These are phyloP conservation scores for Claviceps digitariae DNA, from an alignment of 2,329 filamentous ascomycete genomes.

Conservation along the genomic window DNA sequence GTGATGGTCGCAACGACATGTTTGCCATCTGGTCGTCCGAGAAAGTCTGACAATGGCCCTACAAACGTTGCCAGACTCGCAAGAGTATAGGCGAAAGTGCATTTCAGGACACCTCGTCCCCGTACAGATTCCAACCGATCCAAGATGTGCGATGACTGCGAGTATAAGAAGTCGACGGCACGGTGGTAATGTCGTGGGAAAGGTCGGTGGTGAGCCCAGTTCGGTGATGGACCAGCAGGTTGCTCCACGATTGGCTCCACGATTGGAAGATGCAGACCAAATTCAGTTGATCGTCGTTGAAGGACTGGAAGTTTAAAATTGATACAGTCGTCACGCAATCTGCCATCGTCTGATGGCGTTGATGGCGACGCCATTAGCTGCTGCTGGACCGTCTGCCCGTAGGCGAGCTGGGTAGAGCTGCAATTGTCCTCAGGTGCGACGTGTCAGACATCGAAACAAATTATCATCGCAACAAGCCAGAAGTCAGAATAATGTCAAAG, in stretches of 20 bases:
- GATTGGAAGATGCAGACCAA: background rate
- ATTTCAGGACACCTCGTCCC: slow-evolving; percentile 69
- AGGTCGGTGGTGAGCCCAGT: background rate
- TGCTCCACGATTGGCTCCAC: background rate
- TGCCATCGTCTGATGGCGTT: slow-evolving; percentile 4
- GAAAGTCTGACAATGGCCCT: slow-evolving; percentile 50
- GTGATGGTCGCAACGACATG: slow-evolving; percentile 82
- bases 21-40: slow-evolving; percentile 78
- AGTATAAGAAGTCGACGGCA: background rate
- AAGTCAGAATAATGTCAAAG: no score
- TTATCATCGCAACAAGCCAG: background rate
- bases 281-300: background rate
- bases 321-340: slow-evolving; percentile 1
- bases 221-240: background rate
- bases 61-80: slow-evolving; percentile 74
- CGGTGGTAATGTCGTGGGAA: background rate
- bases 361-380: slow-evolving; percentile 1
- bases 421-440: background rate
- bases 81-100: slow-evolving; percentile 70
- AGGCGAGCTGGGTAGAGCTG: background rate
- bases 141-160: background rate
- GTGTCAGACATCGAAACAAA: background rate
- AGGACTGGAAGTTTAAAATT: background rate
- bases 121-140: slow-evolving; percentile 51
- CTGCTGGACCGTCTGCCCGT: background rate